A percentile compares a stretch with the other conserved stretches of the same genome.
These are phyloP conservation scores for Nasturtium officinale DNA, from an alignment of 345 rosid genomes.

Conservation along the genomic window DNA sequence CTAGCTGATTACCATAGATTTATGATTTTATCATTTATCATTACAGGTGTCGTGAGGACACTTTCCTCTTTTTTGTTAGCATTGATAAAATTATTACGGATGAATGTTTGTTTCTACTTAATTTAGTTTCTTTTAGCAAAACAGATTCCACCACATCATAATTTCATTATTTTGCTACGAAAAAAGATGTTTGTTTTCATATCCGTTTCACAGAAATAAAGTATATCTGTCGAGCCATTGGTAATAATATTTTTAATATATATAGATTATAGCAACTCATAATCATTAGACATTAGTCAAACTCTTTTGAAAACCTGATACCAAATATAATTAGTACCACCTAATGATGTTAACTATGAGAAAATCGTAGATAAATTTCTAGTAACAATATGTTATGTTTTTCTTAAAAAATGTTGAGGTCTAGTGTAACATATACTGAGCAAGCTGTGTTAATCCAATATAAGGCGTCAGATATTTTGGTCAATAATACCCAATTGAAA, in stretches of 20 bases:
- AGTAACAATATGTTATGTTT: not conserved
- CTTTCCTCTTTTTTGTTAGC: slow-evolving; percentile 20
- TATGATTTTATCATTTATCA: no score
- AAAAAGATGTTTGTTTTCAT: not conserved
- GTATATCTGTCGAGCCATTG: not conserved
- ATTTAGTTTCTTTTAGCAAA: not conserved
- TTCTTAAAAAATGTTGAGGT: not conserved
- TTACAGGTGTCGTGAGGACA: slow-evolving; percentile 16
- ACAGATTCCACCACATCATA: not conserved
- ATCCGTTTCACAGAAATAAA: not conserved
- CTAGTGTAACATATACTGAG: not conserved
- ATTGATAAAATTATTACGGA: not conserved
- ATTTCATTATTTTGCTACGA: not conserved
- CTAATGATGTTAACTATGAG: not conserved
- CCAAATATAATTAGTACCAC: not conserved
- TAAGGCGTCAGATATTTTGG: not conserved
- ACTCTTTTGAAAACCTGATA: not conserved
- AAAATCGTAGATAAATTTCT: not conserved
- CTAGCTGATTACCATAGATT: no score
- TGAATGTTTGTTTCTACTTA: slow-evolving; percentile 19
- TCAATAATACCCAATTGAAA: not conserved
- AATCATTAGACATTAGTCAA: not conserved
- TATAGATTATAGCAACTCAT: not conserved
- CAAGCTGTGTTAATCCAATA: not conserved
- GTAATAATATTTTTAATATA: not conserved